Evolutionary conservation across 2,329 filamentous ascomycete species (phyloP).

Genomic region (Diaporthe aspalathi): DNA sequence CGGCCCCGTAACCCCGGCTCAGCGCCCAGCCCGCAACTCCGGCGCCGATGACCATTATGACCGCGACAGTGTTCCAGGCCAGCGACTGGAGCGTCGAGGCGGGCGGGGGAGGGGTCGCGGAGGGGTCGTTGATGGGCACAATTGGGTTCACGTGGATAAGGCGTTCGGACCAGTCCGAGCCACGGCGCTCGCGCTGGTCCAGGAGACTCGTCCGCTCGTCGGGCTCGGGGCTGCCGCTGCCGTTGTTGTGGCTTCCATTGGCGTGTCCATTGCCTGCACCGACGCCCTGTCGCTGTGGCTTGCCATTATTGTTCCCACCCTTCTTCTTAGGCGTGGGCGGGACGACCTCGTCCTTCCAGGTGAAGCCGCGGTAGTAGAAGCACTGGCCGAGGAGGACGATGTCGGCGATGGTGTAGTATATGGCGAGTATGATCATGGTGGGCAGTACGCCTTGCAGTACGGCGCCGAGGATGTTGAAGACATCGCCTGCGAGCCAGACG

Average conservation of each 20-base stretch:
- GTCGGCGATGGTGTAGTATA: conserved; percentile 94
- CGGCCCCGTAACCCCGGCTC: conserved; percentile 60
- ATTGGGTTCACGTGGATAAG: conserved; percentile 81
- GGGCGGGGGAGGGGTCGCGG: conserved; percentile 54
- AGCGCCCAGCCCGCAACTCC: conserved; percentile 90
- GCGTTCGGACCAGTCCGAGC: conserved; percentile 66
- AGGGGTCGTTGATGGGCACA: conserved; percentile 75
- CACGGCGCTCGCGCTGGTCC: conserved; percentile 58
- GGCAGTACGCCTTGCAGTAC: conserved; percentile 91
- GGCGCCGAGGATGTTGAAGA: conserved; percentile 96
- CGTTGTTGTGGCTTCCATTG: conserved; percentile 31
- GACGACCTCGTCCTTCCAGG: conserved; percentile 66
- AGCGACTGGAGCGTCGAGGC: conserved; percentile 67
- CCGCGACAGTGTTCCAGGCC: conserved; percentile 79
- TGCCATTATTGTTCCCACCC: conserved; percentile 26
- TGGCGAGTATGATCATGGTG: conserved; percentile 94
- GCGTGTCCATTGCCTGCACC: conserved; percentile 11
- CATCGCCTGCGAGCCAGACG: conserved; percentile 92
- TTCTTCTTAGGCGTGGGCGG: conserved; percentile 56
- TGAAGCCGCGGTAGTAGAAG: conserved; percentile 95
- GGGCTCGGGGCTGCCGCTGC: conserved; percentile 48
- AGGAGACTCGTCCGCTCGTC: conserved; percentile 67
- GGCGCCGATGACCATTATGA: conserved; percentile 85
- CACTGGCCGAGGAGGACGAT: conserved; percentile 89
- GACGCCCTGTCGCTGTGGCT: conserved; percentile 23